phyloP scores from a whole-genome alignment of 805 yeast species.

The Kluyveromyces nonfermentans region DNA sequence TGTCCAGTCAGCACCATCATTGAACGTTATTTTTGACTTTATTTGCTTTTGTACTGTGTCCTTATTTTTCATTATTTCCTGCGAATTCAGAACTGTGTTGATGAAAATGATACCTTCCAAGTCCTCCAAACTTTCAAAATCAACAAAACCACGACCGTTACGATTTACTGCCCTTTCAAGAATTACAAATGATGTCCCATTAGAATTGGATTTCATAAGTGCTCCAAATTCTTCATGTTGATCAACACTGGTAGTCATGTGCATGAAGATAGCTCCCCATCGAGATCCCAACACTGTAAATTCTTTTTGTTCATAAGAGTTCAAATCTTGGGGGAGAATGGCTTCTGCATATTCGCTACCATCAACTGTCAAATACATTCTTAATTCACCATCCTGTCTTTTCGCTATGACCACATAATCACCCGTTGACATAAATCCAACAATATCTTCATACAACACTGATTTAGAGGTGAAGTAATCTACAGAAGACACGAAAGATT shows the following conservation, averaged over 20 bases:
- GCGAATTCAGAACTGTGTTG: constrained; percentile 55
- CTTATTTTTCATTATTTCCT: constrained; percentile 28
- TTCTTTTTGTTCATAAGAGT: constrained; percentile 52
- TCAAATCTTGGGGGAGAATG: constrained; percentile 57
- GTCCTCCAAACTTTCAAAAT: constrained; percentile 74
- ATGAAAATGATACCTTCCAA: constrained; percentile 77
- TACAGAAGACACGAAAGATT: constrained; percentile 37
- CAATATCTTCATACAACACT: constrained; percentile 44
- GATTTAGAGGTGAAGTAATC: constrained; percentile 40
- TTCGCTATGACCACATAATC: constrained; percentile 68
- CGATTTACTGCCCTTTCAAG: constrained; percentile 68
- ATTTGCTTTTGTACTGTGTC: constrained; percentile 45
- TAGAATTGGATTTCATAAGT: constrained; percentile 77
- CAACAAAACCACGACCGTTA: constrained; percentile 65
- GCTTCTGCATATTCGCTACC: constrained; percentile 73
- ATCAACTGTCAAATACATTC: constrained; percentile 69
- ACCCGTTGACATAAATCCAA: constrained; percentile 67
- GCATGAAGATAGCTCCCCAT: constrained; percentile 68
- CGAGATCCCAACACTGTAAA: constrained; percentile 74
- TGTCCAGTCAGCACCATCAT: constrained; percentile 88
- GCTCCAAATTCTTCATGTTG: constrained; percentile 59
- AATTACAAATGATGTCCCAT: constrained; percentile 78
- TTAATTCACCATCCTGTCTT: constrained; percentile 40
- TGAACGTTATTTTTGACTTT: constrained; percentile 68
- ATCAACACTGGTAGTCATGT: constrained; percentile 57